phyloP scores from a whole-genome alignment of 108 stramenopile species.

The Pseudonitzschia pungens region DNA sequence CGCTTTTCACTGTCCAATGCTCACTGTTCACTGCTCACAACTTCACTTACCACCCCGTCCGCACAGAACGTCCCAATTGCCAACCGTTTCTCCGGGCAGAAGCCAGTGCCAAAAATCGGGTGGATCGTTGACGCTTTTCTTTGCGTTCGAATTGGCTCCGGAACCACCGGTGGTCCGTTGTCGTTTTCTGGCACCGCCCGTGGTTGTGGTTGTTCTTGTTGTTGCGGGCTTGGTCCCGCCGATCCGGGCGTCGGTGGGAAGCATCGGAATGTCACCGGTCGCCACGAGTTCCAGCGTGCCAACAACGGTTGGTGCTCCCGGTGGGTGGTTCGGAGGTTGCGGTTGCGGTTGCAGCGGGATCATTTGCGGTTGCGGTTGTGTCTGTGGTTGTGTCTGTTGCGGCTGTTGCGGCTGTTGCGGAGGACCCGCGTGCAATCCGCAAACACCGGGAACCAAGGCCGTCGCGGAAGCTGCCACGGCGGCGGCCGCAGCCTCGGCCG shows the following conservation, averaged over 20 bases:
- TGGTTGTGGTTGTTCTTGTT: background rate
- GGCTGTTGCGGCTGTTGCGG: background rate
- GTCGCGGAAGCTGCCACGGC: background rate
- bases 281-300: background rate
- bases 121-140: slow-evolving; percentile 1
- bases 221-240: background rate
- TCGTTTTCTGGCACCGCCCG: no score
- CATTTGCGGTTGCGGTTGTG: background rate
- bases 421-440: background rate
- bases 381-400: background rate
- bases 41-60: slow-evolving; percentile 28
- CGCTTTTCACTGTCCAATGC: no score
- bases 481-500: background rate
- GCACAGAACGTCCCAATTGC: slow-evolving; percentile 41
- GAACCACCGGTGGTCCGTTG: no score
- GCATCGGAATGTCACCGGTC: background rate
- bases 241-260: background rate
- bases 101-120: slow-evolving; percentile 38
- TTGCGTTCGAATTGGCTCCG: no score
- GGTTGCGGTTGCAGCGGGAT: background rate
- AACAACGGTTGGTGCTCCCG: no score
- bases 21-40: no score
- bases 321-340: background rate
- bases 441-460: background rate
- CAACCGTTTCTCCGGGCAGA: slow-evolving; percentile 14